Evolutionary conservation across 2,329 filamentous ascomycete genomes (phyloP).

Genomic region (Phoma sp.): DNA sequence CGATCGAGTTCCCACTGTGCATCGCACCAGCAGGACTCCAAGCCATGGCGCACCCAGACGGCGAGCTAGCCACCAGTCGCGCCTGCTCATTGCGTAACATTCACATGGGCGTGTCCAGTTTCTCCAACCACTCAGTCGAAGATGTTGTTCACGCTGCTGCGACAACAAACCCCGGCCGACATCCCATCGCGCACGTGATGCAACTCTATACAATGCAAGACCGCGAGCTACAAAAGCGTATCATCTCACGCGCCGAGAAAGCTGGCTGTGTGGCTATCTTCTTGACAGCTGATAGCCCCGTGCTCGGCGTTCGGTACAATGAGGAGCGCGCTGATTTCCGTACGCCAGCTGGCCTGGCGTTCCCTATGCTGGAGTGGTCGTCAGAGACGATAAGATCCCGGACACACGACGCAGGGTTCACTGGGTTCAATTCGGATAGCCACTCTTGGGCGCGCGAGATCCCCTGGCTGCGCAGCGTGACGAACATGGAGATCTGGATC

Average conservation of each 20-base stretch:
- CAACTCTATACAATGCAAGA: slow-evolving; percentile 9
- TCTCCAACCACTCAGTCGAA: slow-evolving; percentile 3
- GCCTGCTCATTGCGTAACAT: not conserved
- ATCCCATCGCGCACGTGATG: not conserved
- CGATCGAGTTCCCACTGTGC: slow-evolving; percentile 5
- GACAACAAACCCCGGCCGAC: not conserved
- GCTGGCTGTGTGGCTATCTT: slow-evolving; percentile 1
- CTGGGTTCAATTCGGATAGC: slow-evolving; percentile 1
- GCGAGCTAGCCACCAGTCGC: slow-evolving; percentile 5
- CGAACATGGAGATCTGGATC: slow-evolving; percentile 8
- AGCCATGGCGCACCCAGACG: slow-evolving; percentile 1
- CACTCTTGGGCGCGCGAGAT: slow-evolving; percentile 3
- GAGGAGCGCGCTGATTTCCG: slow-evolving; percentile 4
- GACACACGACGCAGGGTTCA: slow-evolving; percentile 2
- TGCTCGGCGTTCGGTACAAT: slow-evolving; percentile 2
- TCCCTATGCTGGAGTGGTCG: slow-evolving; percentile 1
- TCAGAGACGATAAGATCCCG: not conserved
- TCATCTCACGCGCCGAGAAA: slow-evolving; percentile 1
- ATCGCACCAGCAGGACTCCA: slow-evolving; percentile 1
- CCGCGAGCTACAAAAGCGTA: not conserved
- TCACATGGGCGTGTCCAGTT: slow-evolving; percentile 5
- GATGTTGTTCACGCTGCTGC: not conserved
- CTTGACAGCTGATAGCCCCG: not conserved
- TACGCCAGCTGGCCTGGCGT: not conserved
- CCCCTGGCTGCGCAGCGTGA: slow-evolving; percentile 3